Conservation (phyloP, 441 rosid species). For the Kokia cookei region DNA sequence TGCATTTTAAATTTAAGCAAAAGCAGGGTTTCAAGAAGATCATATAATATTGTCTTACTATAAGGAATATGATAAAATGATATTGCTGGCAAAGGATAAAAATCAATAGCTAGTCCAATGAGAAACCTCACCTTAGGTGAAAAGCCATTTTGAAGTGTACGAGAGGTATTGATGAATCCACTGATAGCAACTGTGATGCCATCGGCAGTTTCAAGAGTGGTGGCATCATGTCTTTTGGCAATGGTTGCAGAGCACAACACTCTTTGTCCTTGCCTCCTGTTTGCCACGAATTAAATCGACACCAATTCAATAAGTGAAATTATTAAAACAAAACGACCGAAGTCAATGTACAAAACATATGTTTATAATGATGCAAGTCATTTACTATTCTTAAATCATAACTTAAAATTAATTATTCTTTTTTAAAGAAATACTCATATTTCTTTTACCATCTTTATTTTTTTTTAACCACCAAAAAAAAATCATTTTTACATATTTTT, state of each 20-base stretch:
- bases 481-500: too few relatives aligned
- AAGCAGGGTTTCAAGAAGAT: not conserved
- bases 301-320: too few relatives aligned
- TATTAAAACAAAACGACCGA: too few relatives aligned
- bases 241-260: constrained; percentile 30
- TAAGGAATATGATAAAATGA: not conserved
- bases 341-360: too few relatives aligned
- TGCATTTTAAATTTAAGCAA: not conserved
- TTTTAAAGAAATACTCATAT: too few relatives aligned
- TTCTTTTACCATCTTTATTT: too few relatives aligned
- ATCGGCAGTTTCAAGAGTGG: constrained; percentile 36
- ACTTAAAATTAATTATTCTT: too few relatives aligned
- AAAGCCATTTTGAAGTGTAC: constrained; percentile 29
- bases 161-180: constrained; percentile 32
- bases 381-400: too few relatives aligned
- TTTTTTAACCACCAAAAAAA: too few relatives aligned
- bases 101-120: not conserved
- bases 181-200: constrained; percentile 28
- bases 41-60: not conserved
- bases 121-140: constrained; percentile 28
- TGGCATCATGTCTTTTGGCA: constrained; percentile 27
- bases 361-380: too few relatives aligned
- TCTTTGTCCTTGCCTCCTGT: constrained; percentile 32
- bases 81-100: not conserved
- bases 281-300: not conserved